Base-by-base conservation (phyloP, 2,329 filamentous ascomycete genomes). In the Phaeophleospora eucalypticola region DNA sequence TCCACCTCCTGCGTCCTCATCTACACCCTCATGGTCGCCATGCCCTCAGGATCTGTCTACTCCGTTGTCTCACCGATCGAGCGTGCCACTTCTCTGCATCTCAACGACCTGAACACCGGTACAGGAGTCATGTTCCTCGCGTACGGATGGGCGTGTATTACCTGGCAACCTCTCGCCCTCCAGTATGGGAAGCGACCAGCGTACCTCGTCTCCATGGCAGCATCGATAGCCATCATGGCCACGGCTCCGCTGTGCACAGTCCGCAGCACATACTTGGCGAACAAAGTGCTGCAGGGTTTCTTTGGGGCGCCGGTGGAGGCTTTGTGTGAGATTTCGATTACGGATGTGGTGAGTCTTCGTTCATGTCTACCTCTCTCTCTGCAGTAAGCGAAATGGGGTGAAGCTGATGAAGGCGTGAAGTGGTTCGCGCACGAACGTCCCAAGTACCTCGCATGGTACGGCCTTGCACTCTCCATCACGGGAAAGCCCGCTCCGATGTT, bases 151-250 rank as follows among this genome's bases (percentile, higher is more conserved):
- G 73, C 72, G 0, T 72, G 71, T 52, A 57, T 78, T 1, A 59
- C 78, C 17, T 77, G 73, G 71, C 75, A 78, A 51, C 74, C 76
- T 2, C 53, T 79, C 16, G 76, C 76, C 0, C 58, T 78, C 6
- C 71, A 72, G 32, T 77, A 74, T 49, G 76, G 76, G 4, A 71
- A 75, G 41, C 65, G 75, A 8, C 68, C 69, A 1, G 68, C 71
- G 1, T 78, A 76, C 47, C 55, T 77, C 2, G 49, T 73, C 21
- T 71, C 68, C 2, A 66, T 68, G 14, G 53, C 69, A 4, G 65
- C 66, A 16, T 66, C 65, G 1, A 65, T 71, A n/a, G 65, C 60
- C 1, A 68, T 67, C 4, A 68, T 58, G 51, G 60, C 77, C 0
- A 74, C 71, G 66, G 67, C 65, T 4, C 66, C 71, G 0, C 68